A percentile compares a stretch with the other conserved stretches of the same genome.
These are phyloP conservation scores for Alternaria sp. DNA, from an alignment of 2,329 filamentous ascomycete species.

Conservation along the genomic window DNA sequence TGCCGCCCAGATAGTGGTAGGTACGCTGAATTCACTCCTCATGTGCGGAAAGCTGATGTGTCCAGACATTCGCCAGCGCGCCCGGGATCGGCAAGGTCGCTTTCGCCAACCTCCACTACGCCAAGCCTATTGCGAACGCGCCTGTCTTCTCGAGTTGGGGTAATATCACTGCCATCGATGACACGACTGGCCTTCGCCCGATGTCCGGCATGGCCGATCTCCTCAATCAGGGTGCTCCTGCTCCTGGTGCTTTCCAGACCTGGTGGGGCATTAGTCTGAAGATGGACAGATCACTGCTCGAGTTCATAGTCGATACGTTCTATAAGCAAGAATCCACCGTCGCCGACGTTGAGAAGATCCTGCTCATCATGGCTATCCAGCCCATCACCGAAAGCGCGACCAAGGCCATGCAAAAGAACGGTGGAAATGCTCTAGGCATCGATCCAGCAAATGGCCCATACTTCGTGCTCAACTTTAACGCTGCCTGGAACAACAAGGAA, in stretches of 20 bases:
- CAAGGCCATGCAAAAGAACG: slow-evolving; percentile 22
- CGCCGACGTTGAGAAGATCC: slow-evolving; percentile 20
- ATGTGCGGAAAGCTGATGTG: background rate
- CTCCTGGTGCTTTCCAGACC: slow-evolving; percentile 14
- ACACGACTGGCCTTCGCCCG: slow-evolving; percentile 27
- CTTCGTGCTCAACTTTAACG: slow-evolving; percentile 21
- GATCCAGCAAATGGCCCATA: slow-evolving; percentile 17
- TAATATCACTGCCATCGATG: slow-evolving; percentile 27
- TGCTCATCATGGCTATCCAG: slow-evolving; percentile 23
- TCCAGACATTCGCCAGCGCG: slow-evolving; percentile 31
- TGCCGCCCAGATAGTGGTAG: slow-evolving; percentile 28
- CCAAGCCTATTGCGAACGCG: slow-evolving; percentile 31
- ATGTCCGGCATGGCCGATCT: slow-evolving; percentile 26
- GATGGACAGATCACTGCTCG: slow-evolving; percentile 18
- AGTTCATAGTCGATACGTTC: slow-evolving; percentile 19
- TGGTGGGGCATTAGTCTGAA: slow-evolving; percentile 30
- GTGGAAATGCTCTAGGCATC: slow-evolving; percentile 35
- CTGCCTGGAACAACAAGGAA: slow-evolving; percentile 8
- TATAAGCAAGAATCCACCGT: slow-evolving; percentile 18
- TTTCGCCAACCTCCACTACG: slow-evolving; percentile 27
- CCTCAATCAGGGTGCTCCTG: slow-evolving; percentile 16
- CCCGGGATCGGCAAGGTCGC: slow-evolving; percentile 23
- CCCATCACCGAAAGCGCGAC: slow-evolving; percentile 17
- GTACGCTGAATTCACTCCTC: background rate
- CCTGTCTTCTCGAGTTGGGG: slow-evolving; percentile 29